phyloP scores from a whole-genome alignment of 2,329 filamentous ascomycete species.

The Allantophomopsis cytisporea region DNA sequence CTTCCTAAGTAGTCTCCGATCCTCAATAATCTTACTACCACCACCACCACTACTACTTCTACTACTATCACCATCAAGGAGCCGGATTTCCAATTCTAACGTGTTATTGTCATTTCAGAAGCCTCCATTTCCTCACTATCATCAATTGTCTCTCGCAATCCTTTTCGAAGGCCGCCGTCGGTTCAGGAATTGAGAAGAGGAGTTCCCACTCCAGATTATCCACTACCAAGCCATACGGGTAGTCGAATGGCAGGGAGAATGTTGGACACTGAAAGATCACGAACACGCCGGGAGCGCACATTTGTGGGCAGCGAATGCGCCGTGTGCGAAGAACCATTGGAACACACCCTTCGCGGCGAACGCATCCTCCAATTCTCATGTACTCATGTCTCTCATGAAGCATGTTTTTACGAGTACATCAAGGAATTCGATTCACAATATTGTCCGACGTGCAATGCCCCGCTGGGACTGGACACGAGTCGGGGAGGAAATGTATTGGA shows the following conservation, averaged over 20 bases:
- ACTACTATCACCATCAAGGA: no score
- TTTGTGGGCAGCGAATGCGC: constrained; percentile 93
- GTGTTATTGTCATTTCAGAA: neutral
- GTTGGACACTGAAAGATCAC: constrained; percentile 63
- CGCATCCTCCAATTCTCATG: constrained; percentile 92
- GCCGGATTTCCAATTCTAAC: neutral
- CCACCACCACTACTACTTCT: no score
- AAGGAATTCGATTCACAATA: constrained; percentile 88
- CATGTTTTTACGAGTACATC: constrained; percentile 98
- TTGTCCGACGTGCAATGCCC: constrained; percentile 87
- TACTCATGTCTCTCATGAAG: constrained; percentile 93
- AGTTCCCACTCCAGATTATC: no score
- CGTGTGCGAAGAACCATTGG: constrained; percentile 90
- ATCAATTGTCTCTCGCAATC: constrained; percentile 2
- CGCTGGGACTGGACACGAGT: constrained; percentile 81
- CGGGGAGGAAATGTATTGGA: constrained; percentile 82
- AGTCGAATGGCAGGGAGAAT: constrained; percentile 39
- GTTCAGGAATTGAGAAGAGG: no score
- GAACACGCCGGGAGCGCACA: constrained; percentile 76
- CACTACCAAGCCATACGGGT: constrained; percentile 9
- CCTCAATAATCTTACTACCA: no score
- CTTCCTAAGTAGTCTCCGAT: no score
- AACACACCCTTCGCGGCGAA: constrained; percentile 89
- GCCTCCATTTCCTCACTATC: constrained; percentile 7
- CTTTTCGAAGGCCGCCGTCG: no score